These are phyloP conservation scores for Porcisia hertigi DNA, from an alignment of 208 protist species.

Conservation along the genomic window DNA sequence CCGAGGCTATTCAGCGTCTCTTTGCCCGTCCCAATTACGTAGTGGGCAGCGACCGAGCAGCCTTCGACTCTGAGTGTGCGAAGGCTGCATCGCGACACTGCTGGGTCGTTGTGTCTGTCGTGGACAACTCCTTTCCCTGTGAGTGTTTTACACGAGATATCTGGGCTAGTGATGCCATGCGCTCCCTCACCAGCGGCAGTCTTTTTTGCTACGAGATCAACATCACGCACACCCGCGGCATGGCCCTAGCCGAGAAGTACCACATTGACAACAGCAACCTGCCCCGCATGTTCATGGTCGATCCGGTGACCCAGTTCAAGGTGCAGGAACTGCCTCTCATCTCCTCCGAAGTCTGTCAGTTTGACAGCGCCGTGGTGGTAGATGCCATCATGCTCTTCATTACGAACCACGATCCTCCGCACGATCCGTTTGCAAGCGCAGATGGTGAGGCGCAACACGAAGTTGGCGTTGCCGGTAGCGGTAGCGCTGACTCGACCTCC, in stretches of 20 bases:
- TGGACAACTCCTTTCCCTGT: constrained; percentile 55
- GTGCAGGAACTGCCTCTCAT: constrained; percentile 43
- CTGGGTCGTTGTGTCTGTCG: constrained; percentile 70
- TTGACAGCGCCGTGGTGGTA: constrained; percentile 49
- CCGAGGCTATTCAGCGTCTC: constrained; percentile 28
- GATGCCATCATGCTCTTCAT: constrained; percentile 52
- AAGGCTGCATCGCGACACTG: constrained; percentile 36
- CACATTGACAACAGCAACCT: constrained; percentile 30
- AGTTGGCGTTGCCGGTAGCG: not conserved
- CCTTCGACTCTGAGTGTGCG: constrained; percentile 48
- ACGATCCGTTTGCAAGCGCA: constrained; percentile 25
- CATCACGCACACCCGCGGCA: constrained; percentile 37
- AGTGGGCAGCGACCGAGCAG: constrained; percentile 18
- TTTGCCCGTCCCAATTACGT: constrained; percentile 64
- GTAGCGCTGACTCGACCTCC: not conserved
- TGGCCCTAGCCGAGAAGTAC: constrained; percentile 47
- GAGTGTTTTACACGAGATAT: constrained; percentile 75
- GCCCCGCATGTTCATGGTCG: constrained; percentile 64
- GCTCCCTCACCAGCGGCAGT: constrained; percentile 34
- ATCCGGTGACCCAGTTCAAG: constrained; percentile 61
- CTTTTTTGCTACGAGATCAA: constrained; percentile 64
- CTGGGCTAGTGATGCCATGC: constrained; percentile 52
- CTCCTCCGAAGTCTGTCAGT: constrained; percentile 9
- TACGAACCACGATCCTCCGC: constrained; percentile 33
- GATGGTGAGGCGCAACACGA: not conserved